phyloP scores from a whole-genome alignment of 2,329 filamentous ascomycete genomes.

The Penicillium aurantiogriseum region DNA sequence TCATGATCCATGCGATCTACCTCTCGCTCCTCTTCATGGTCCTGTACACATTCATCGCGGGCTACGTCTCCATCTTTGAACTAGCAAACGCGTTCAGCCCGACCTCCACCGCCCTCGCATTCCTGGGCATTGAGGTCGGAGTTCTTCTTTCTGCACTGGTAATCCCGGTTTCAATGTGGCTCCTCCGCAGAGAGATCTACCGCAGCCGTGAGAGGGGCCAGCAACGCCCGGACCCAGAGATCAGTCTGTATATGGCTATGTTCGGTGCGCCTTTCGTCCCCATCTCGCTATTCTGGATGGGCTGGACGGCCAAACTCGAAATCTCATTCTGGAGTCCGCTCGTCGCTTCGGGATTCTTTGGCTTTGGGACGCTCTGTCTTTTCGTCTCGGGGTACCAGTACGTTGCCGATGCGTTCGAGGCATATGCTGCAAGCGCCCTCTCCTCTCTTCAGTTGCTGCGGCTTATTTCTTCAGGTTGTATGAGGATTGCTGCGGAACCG shows the following conservation, averaged over 20 bases:
- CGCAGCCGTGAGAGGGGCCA: constrained; percentile 43
- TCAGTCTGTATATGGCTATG: constrained; percentile 55
- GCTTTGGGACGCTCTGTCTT: constrained; percentile 49
- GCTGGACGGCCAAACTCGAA: constrained; percentile 49
- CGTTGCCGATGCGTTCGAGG: constrained; percentile 57
- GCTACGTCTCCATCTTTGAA: constrained; percentile 52
- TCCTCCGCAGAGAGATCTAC: constrained; percentile 45
- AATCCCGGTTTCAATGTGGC: constrained; percentile 48
- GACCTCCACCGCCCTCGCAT: constrained; percentile 49
- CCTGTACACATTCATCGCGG: constrained; percentile 39
- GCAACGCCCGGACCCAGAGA: constrained; percentile 50
- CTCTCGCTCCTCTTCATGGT: constrained; percentile 33
- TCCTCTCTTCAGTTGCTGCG: constrained; percentile 43
- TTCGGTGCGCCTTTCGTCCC: constrained; percentile 52
- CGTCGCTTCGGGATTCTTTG: constrained; percentile 51
- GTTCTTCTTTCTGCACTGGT: constrained; percentile 38
- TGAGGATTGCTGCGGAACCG: constrained; percentile 34
- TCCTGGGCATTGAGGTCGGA: constrained; percentile 49
- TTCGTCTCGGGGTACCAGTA: constrained; percentile 56
- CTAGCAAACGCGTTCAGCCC: constrained; percentile 48
- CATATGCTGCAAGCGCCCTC: constrained; percentile 50
- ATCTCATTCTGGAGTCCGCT: constrained; percentile 54
- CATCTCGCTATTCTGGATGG: constrained; percentile 58
- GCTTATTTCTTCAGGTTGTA: constrained; percentile 38
- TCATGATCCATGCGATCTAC: constrained; percentile 29